Conservation (phyloP, 2,329 filamentous ascomycete genomes). For the Neocatenulostroma microsporum region DNA sequence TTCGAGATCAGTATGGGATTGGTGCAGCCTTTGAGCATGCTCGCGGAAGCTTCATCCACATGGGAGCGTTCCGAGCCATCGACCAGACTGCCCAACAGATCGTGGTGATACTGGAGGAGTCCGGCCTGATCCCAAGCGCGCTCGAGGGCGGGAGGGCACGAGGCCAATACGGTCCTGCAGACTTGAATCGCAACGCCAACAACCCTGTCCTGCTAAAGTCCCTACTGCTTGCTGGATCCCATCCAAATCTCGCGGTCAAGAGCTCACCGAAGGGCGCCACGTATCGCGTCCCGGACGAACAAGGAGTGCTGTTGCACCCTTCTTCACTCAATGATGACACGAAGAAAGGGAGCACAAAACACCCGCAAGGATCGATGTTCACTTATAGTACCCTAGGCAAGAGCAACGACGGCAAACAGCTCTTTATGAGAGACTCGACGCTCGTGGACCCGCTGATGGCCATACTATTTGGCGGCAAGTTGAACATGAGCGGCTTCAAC, state of each 20-base stretch:
- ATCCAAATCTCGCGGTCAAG: constrained; percentile 39
- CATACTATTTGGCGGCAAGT: constrained; percentile 25
- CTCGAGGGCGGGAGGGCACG: neutral
- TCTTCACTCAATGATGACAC: constrained; percentile 19
- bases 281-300: constrained; percentile 24
- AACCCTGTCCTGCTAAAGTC: constrained; percentile 40
- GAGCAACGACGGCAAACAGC: constrained; percentile 5
- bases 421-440: constrained; percentile 24
- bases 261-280: constrained; percentile 9
- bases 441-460: constrained; percentile 21
- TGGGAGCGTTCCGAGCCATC: constrained; percentile 30
- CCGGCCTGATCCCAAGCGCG: constrained; percentile 28
- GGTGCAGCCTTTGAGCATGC: constrained; percentile 26
- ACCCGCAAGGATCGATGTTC: constrained; percentile 13
- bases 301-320: constrained; percentile 22
- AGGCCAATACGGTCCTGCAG: constrained; percentile 14
- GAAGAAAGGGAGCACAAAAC: constrained; percentile 9
- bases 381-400: constrained; percentile 8
- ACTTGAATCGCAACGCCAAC: constrained; percentile 40
- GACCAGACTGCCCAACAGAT: constrained; percentile 32
- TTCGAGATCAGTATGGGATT: constrained; percentile 26
- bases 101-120: constrained; percentile 30
- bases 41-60: constrained; percentile 29
- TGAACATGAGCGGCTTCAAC: constrained; percentile 16
- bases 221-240: constrained; percentile 38